Conservation (phyloP, 352 stramenopile genomes). For the Pythium guiyangense region DNA sequence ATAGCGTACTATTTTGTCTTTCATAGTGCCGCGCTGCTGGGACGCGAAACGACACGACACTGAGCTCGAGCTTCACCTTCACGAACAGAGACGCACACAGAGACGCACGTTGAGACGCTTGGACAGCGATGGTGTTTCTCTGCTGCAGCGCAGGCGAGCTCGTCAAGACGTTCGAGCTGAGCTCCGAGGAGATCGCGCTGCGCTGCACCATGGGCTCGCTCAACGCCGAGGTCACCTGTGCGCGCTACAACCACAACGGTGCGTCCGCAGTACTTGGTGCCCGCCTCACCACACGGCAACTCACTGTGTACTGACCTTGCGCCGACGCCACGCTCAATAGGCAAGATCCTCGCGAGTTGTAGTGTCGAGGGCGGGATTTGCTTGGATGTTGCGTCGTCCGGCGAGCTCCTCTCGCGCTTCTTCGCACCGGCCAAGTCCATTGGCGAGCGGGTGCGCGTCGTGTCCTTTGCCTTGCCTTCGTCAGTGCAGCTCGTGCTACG, state of each 20-base stretch:
- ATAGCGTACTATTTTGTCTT: too few species aligned
- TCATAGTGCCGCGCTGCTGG: too few species aligned
- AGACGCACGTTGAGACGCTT: too few species aligned
- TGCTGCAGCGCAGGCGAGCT: constrained; percentile 47
- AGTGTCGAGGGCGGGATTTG: constrained; percentile 58
- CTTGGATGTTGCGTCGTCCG: constrained; percentile 44
- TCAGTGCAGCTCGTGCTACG: too few species aligned
- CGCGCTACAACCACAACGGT: constrained; percentile 67
- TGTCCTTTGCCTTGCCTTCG: too few species aligned
- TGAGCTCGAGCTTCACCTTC: too few species aligned
- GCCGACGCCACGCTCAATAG: constrained; percentile 1
- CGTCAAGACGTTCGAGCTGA: constrained; percentile 63
- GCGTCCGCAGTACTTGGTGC: background rate
- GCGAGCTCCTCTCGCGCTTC: constrained; percentile 59
- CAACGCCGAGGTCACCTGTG: constrained; percentile 52
- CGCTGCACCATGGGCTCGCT: constrained; percentile 40
- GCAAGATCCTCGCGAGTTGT: constrained; percentile 61
- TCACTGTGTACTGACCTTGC: too few species aligned
- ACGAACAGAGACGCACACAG: too few species aligned
- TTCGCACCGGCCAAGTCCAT: constrained; percentile 43
- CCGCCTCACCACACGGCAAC: too few species aligned
- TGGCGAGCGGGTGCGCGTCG: constrained; percentile 28
- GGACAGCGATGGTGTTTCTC: constrained; percentile 29
- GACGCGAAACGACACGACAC: too few species aligned
- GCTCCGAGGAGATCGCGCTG: constrained; percentile 37